Evolutionary conservation across 495 filamentous ascomycete genomes (phyloP), one percentile per base, ranked within the genome.

Genomic region (Trichoderma virens): DNA sequence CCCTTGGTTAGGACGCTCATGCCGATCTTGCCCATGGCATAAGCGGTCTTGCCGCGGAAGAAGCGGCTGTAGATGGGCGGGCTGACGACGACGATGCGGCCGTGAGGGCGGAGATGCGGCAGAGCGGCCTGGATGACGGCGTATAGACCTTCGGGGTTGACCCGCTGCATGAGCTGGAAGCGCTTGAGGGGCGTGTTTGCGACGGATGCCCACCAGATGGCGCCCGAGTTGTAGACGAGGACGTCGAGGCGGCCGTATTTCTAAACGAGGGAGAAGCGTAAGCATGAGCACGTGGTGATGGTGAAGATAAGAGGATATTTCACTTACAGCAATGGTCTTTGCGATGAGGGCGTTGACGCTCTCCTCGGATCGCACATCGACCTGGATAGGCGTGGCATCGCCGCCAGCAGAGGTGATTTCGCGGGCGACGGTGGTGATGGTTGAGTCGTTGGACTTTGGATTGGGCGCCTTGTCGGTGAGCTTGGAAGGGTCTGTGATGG

Each of bases 41-140:
- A 95, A 20, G 88, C 90, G 1, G 90, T 90, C 81, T 96, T 95
- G 11, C 91, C 91, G 3, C 89, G 73, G 70, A 93, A 93, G 72
- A 95, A 95, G 20, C 91, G 80, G 59, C 83, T 87, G 69, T 95
- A 95, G 63, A 96, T 92, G 0, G 91, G 91, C 54, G 91, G 91
- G 65, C 85, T 88, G 27, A 96, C 90, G 51, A 95, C 91, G 60
- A 95, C 78, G 60, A 95, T 84, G 6, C 91, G 67, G 0, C 83
- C 90, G 34, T 76, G 81, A n/a, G 31, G 51, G 64, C 74, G 76
- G 2, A 82, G 72, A 60, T 85, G 76, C 1, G 90, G 90, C 41
- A 95, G 75, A 5, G 76, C 71, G 18, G 83, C 85, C 64, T 92
- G 88, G 7, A 94, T 71, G 25, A 80, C 79, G 0, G 80, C 89